Evolutionary conservation across 1,284 basidiomycete genomes (phyloP), one percentile per base, ranked within the genome.

Genomic region (Ceratobasidium sp.): DNA sequence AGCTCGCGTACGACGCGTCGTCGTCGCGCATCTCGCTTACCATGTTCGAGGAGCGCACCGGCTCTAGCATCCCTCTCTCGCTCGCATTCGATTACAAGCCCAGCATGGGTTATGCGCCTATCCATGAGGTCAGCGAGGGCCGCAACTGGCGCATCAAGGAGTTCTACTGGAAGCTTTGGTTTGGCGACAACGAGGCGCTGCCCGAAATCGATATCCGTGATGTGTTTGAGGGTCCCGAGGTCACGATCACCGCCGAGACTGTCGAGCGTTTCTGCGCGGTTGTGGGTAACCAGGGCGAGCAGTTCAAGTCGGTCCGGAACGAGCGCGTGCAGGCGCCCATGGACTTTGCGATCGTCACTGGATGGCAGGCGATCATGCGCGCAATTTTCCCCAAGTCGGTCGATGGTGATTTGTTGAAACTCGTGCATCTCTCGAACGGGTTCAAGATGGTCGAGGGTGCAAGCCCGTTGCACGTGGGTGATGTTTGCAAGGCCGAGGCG

Each of bases 341-440:
- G 96, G 98, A 99, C 87, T 99, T 98, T 83, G 96, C 96, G 76
- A 99, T 99, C 83, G 97, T 99, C 78, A 94, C 96, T 66, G 96
- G 97, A 60, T 99, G 97, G 97, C 92, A 96, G 91, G 94, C 96
- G 10, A 98, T 98, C 85, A 98, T 98, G 93, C 95, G 94, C 84
- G 92, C 96, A 1, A 96, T 98, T 85, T 99, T 98, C 91, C 97
- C 97, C n/a, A 83, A 89, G 27, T 86, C 91, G 10, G 95, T 98
- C 82, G 94, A 98, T 80, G 97, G 96, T 0, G 97, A 99, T 84
- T 86, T 99, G 41, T 89, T 99, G 82, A 96, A 96, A 85, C 92
- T 99, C 38, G 97, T 99, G 57, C 98, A 99, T 85, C 90, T 99
- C 48, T 96, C 96, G 54, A 99, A 99, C 85, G 96, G 95, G 65